Conservation (phyloP, 129 eudicot species). For the Tanacetum coccineum region DNA sequence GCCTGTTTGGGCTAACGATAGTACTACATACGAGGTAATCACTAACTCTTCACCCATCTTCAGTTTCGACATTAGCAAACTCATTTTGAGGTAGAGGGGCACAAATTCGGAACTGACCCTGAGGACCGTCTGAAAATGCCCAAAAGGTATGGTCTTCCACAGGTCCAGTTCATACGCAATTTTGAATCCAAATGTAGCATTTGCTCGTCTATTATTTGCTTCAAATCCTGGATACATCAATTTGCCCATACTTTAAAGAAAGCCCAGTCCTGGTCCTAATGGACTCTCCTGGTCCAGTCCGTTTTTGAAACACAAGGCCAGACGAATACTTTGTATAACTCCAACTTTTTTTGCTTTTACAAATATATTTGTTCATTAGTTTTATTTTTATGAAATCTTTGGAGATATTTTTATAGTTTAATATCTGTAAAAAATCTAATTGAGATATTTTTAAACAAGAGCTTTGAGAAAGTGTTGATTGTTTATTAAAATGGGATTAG, state of each 20-base stretch:
- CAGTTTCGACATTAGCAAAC: not conserved
- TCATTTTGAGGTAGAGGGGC: slow-evolving; percentile 3
- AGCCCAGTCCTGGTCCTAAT: not conserved
- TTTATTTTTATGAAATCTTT: not conserved
- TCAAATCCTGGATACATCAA: not conserved
- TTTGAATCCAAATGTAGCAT: not conserved
- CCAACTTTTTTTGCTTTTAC: not conserved
- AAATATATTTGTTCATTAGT: not conserved
- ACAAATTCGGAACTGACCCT: not conserved
- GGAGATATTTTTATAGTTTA: not conserved
- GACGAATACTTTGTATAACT: not conserved
- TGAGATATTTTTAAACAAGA: not conserved
- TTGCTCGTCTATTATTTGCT: not conserved
- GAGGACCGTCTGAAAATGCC: not conserved
- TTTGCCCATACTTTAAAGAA: not conserved
- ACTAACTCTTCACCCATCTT: not conserved
- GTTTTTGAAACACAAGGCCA: not conserved
- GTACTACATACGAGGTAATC: slow-evolving; percentile 70
- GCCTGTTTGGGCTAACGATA: slow-evolving; percentile 63
- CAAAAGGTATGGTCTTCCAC: not conserved
- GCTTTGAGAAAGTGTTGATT: not conserved
- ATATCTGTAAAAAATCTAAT: not conserved
- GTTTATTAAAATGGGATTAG: not conserved
- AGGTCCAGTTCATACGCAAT: not conserved
- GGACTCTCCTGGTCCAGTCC: not conserved